phyloP scores from a whole-genome alignment of 2,329 filamentous ascomycete species.

The Iodosphaeria phyllophila region DNA sequence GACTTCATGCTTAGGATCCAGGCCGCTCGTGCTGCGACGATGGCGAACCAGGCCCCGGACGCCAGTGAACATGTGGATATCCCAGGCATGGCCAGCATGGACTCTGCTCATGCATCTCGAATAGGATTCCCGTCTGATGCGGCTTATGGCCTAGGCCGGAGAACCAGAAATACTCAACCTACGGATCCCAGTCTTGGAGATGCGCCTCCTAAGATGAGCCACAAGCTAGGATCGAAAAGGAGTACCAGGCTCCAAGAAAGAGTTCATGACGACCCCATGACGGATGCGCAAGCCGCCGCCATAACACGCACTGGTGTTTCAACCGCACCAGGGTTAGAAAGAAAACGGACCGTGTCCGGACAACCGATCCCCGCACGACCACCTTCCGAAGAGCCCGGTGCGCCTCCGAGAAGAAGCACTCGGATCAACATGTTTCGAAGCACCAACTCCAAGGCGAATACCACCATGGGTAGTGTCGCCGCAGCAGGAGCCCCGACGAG shows the following conservation, averaged over 20 bases:
- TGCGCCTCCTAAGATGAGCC: conserved; percentile 44
- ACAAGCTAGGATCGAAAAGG: conserved; percentile 28
- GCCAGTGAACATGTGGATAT: conserved; percentile 44
- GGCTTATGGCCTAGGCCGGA: conserved; percentile 31
- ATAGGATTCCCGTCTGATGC: conserved; percentile 19
- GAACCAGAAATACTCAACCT: conserved; percentile 32
- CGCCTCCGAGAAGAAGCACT: conserved; percentile 50
- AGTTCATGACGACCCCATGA: conserved; percentile 20
- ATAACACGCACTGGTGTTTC: conserved; percentile 19
- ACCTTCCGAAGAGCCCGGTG: conserved; percentile 40
- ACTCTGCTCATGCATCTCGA: conserved; percentile 17
- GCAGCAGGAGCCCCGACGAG: no score
- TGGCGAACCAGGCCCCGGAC: conserved; percentile 18
- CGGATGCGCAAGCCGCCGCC: conserved; percentile 20
- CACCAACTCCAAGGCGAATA: conserved; percentile 44
- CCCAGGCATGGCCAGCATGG: conserved; percentile 27
- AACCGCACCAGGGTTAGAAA: conserved; percentile 32
- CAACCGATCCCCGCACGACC: conserved; percentile 40
- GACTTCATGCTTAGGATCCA: conserved; percentile 38
- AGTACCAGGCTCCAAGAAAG: conserved; percentile 14
- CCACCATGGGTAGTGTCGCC: conserved; percentile 35
- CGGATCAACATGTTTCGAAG: conserved; percentile 52
- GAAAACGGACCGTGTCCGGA: conserved; percentile 86
- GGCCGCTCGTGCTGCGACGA: conserved; percentile 28
- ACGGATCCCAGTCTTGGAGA: conserved; percentile 33